These are phyloP conservation scores for Triangularia setosa DNA, from an alignment of 2,329 filamentous ascomycete species.

Conservation along the genomic window DNA sequence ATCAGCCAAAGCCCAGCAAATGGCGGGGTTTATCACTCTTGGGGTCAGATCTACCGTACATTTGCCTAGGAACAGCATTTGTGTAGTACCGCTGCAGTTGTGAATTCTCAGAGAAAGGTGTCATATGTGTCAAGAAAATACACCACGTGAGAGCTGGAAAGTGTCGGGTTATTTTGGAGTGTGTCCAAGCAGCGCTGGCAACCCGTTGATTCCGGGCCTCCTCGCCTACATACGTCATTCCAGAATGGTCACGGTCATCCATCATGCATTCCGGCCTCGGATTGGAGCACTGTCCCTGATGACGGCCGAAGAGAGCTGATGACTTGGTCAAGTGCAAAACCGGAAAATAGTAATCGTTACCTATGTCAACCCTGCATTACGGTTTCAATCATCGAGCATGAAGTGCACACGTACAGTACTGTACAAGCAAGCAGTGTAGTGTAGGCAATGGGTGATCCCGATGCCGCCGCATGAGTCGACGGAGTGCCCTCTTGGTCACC, in stretches of 20 bases:
- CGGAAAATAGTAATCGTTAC: background rate
- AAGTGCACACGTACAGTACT: no score
- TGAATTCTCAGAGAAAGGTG: background rate
- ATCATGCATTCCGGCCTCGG: slow-evolving; percentile 1
- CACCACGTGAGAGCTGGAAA: background rate
- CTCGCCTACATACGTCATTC: slow-evolving; percentile 3
- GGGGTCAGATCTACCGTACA: background rate
- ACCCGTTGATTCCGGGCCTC: background rate
- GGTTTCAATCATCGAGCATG: background rate
- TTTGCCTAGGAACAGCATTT: background rate
- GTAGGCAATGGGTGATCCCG: background rate
- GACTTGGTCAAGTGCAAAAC: slow-evolving; percentile 1
- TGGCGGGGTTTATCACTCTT: slow-evolving; percentile 10
- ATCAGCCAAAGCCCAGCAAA: background rate
- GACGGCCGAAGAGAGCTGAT: background rate
- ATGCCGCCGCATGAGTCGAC: background rate
- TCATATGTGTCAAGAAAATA: background rate
- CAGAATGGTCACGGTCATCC: background rate
- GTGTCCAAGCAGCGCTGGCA: background rate
- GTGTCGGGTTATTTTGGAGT: background rate
- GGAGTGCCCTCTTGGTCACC: background rate
- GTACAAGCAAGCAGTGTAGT: background rate
- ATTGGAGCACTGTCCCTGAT: background rate
- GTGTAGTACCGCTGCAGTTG: background rate
- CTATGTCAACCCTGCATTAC: background rate